Evolutionary conservation across 129 eudicot species (phyloP).

Genomic region (Sambucus nigra): DNA sequence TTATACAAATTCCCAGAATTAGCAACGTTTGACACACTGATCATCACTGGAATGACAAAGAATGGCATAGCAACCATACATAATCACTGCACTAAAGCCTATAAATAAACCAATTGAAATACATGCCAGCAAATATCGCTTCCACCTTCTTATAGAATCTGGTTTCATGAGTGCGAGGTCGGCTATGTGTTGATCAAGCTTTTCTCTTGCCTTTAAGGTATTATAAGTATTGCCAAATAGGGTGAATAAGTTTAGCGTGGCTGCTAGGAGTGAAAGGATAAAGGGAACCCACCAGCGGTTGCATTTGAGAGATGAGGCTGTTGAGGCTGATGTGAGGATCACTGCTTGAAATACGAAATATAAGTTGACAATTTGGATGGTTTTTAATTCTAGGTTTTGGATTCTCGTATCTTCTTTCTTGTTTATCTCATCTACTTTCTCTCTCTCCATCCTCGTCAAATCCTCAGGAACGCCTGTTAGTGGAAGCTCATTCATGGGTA

Average conservation of each 20-base stretch:
- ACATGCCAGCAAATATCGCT: not conserved
- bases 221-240: not conserved
- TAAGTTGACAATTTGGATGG: not conserved
- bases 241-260: not conserved
- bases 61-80: not conserved
- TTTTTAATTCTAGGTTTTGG: not conserved
- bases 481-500: not conserved
- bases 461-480: not conserved
- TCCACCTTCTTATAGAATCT: not conserved
- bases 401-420: not conserved
- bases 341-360: not conserved
- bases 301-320: not conserved
- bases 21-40: not conserved
- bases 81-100: not conserved
- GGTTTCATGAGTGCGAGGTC: not conserved
- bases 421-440: not conserved
- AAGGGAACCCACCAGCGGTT: not conserved
- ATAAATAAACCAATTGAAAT: not conserved
- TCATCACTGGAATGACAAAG: not conserved
- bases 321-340: not conserved
- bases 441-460: not conserved
- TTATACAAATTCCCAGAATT: not conserved
- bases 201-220: not conserved
- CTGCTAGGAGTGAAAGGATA: not conserved
- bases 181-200: not conserved